Base-by-base conservation (phyloP, 257 asterid species). In the Salvia miltiorrhiza region DNA sequence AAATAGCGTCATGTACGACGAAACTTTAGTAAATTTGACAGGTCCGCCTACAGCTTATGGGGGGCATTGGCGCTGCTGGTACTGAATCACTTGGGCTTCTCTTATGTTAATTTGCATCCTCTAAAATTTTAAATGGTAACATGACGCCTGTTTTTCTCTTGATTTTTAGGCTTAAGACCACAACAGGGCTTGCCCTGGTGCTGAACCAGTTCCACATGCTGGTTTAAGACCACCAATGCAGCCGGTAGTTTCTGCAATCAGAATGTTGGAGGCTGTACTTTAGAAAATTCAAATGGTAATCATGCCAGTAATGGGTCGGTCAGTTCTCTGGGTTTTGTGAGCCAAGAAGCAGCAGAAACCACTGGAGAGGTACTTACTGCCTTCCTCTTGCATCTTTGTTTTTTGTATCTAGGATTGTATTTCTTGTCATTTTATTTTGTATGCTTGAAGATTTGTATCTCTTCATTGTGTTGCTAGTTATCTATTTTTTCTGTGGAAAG, bases 1-100 rank as follows among this genome's bases (percentile, higher is more conserved):
- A 57, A 75, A 85, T 70, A 93, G 91, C 47, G 76, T 93, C 65
- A 82, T 88, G 91, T 93, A 88, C n/a, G 99, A 90, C 71, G 97
- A 90, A 74, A 78, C 87, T 54, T 82, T 93, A 49, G 44, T 87
- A 71, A 77, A 96, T 74, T 68, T 88, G 82, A 88, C 89, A 0
- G 99, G 99, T 71, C 97, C 97, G 26, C 96, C 97, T 35, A 60
- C 87, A 49, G 79, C 81, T 73, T 80, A 85, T 69, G 97, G 90
- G 71, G 77, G 71, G 96, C 89, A 50, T 88, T 94, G 92, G 84
- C 65, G 41, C 84, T 72, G 43, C 92, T 79, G 96, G 97, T 93
- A 88, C 32, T 62, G 65, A 47, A 73, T 67, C 24, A 57, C 40
- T 71, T 64, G 52, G n/a, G 53, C 57, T n/a, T 76, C 30, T 61